Base-by-base conservation (phyloP, 2,329 filamentous ascomycete species). In the Pseudogymnoascus sp. region DNA sequence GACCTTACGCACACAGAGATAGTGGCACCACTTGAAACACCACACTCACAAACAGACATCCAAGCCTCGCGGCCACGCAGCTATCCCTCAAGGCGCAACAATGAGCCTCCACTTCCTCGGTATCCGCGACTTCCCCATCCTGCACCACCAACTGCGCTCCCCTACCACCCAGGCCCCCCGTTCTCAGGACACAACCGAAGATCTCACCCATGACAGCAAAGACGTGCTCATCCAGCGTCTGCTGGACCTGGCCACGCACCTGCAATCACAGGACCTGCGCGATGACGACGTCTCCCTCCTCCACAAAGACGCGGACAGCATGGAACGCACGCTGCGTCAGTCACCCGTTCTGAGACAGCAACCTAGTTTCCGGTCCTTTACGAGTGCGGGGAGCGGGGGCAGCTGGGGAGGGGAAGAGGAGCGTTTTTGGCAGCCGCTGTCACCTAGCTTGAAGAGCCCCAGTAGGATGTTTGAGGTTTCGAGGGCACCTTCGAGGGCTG, bases 261-360 rank as follows among this genome's bases (percentile, higher is more conserved):
- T 74, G n/a, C 55, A 59, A 15, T 69, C 70, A 15, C 65, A 69
- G 31, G 65, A 70, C 37, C 62, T 73, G 2, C 66, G 69, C 37
- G 67, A 70, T 65, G 63, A 64, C n/a, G 69, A 71, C 13, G 66
- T 72, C 12, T 68, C 67, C 10, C 65, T 68, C 12, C 68, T 77
- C 9, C 71, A 75, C 45, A 66, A 68, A 15, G 71, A 74, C 59
- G 71, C 77, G 25, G 73, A 76, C 45, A 70, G 68, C 42, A 72
- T 77, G 31, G 76, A 78, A 60, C 61, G 64, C 5, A 64, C 72
- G 27, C 64, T 72, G 5, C 65, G 65, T 6, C 64, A 64, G 21
- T 61, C 37, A 2, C 40, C 42, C 25, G 36, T 39, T 18, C 33
- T 39, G 15, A 27, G 55, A 15, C 27, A 37, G 70, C 4, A 67